Evolutionary conservation across 345 rosid species (phyloP).

Genomic region (Boechera retrofracta): DNA sequence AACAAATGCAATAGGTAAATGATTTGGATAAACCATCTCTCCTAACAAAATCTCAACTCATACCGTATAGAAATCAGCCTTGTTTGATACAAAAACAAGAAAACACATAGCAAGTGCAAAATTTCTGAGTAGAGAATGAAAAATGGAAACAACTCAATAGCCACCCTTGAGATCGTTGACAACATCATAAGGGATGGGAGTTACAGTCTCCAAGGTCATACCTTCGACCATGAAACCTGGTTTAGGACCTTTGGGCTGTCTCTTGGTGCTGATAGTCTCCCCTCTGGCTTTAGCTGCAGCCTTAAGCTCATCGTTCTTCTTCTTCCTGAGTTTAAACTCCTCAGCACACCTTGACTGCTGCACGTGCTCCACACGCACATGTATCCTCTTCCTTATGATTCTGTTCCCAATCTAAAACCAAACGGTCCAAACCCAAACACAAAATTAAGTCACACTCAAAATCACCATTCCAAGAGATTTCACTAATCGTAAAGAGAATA

Average conservation of each 20-base stretch:
- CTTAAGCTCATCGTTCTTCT: constrained; percentile 59
- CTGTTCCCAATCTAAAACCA: constrained; percentile 59
- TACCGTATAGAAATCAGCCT: background rate
- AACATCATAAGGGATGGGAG: constrained; percentile 84
- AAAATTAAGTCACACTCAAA: background rate
- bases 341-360: constrained; percentile 74
- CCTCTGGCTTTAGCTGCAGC: constrained; percentile 76
- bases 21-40: background rate
- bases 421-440: background rate
- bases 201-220: constrained; percentile 71
- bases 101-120: background rate
- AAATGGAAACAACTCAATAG: constrained; percentile 42
- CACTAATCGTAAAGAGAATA: background rate
- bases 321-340: constrained; percentile 63
- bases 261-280: constrained; percentile 71
- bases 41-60: constrained; percentile 11
- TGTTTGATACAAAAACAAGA: constrained; percentile 3
- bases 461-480: background rate
- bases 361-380: constrained; percentile 76
- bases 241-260: constrained; percentile 75
- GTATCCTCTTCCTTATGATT: constrained; percentile 79
- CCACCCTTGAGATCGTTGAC: constrained; percentile 89
- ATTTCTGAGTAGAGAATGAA: background rate
- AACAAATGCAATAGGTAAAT: background rate
- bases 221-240: constrained; percentile 89